Conservation (phyloP, 2,329 filamentous ascomycete species). For the Verticillium dahliae region DNA sequence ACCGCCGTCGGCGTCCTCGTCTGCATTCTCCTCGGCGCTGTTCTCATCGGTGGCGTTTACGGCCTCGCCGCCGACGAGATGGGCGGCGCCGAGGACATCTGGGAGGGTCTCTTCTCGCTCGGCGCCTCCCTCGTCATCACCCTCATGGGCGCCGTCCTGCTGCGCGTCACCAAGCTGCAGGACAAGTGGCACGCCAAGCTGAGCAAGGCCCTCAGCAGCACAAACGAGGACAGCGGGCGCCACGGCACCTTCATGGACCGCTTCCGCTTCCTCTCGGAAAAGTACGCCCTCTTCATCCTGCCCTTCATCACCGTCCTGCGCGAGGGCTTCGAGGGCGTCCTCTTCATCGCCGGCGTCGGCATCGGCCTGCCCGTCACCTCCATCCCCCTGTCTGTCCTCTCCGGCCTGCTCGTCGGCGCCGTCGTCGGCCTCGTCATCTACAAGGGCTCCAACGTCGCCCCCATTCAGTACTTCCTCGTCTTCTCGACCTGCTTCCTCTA, state of each 20-base stretch:
- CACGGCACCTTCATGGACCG: constrained; percentile 4
- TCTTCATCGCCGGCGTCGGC: constrained; percentile 74
- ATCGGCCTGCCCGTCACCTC: constrained; percentile 61
- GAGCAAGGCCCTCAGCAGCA: constrained; percentile 38
- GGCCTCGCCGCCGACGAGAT: constrained; percentile 50
- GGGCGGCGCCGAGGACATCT: constrained; percentile 54
- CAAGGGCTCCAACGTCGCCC: constrained; percentile 28
- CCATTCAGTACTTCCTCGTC: constrained; percentile 65
- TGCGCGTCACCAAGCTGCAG: constrained; percentile 59
- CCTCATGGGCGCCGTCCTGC: constrained; percentile 56
- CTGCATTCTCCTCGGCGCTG: constrained; percentile 11
- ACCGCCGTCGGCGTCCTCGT: constrained; percentile 9
- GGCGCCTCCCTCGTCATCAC: constrained; percentile 58
- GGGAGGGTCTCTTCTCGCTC: constrained; percentile 58
- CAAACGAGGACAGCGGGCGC: constrained; percentile 1
- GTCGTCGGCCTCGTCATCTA: constrained; percentile 65
- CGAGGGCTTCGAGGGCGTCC: constrained; percentile 70
- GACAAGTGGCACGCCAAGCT: constrained; percentile 64
- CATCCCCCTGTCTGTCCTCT: constrained; percentile 64
- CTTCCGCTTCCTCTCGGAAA: constrained; percentile 36
- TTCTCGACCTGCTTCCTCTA: constrained; percentile 74
- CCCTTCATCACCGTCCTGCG: constrained; percentile 73
- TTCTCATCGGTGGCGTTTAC: constrained; percentile 30
- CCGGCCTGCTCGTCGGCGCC: constrained; percentile 56
- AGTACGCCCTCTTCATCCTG: constrained; percentile 71